Evolutionary conservation across 495 filamentous ascomycete genomes (phyloP).

Genomic region (Penicillium goetzii): DNA sequence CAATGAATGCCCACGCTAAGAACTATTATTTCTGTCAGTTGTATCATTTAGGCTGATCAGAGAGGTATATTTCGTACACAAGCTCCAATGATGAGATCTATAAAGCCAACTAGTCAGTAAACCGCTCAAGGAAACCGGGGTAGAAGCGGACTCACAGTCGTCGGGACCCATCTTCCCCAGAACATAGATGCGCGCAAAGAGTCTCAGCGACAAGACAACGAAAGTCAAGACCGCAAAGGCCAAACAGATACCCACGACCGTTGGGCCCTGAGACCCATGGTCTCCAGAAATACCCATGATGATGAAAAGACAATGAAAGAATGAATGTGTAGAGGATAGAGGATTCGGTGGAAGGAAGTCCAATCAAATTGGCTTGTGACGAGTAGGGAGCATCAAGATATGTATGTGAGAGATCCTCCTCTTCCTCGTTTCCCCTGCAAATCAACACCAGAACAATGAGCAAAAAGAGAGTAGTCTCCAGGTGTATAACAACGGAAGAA

Average conservation of each 20-base stretch:
- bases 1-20: constrained; percentile 44
- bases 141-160: constrained; percentile 37
- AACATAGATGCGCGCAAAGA: constrained; percentile 43
- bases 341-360: constrained; percentile 3
- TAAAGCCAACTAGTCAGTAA: constrained; percentile 4
- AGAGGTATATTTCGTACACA: constrained; percentile 33
- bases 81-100: constrained; percentile 43
- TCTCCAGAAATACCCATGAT: constrained; percentile 24
- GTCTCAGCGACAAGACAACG: constrained; percentile 38
- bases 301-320: constrained; percentile 9
- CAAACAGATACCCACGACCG: constrained; percentile 36
- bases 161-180: constrained; percentile 40
- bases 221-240: constrained; percentile 42
- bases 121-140: neutral
- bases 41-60: neutral
- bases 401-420: neutral
- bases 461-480: neutral
- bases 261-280: constrained; percentile 37
- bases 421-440: neutral
- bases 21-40: constrained; percentile 29
- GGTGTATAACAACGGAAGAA: neutral
- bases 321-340: constrained; percentile 10
- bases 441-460: neutral
- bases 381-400: constrained; percentile 8
- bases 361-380: neutral